These are phyloP conservation scores for Yamadazyma sp. DNA, from an alignment of 1,139 yeast species.

Conservation along the genomic window DNA sequence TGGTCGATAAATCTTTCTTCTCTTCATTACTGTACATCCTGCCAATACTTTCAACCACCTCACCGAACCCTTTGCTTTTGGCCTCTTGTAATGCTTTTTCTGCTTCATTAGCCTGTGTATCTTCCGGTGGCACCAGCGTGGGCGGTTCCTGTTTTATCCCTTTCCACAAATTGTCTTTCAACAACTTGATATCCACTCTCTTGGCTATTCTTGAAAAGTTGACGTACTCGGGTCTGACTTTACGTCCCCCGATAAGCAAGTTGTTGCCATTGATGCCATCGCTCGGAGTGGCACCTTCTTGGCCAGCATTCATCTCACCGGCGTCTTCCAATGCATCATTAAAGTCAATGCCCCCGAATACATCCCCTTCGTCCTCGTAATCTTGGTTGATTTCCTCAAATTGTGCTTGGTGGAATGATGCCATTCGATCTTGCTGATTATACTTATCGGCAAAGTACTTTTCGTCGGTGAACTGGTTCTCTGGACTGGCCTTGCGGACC, in stretches of 20 bases:
- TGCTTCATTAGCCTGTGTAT: slow-evolving; percentile 11
- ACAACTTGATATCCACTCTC: slow-evolving; percentile 73
- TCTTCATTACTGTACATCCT: slow-evolving; percentile 52
- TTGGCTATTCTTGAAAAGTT: slow-evolving; percentile 81
- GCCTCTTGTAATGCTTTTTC: slow-evolving; percentile 8
- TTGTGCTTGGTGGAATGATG: slow-evolving; percentile 48
- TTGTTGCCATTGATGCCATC: slow-evolving; percentile 12
- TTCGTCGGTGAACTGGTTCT: slow-evolving; percentile 53
- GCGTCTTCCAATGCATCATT: slow-evolving; percentile 41
- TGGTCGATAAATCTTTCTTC: slow-evolving; percentile 72
- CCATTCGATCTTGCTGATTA: slow-evolving; percentile 39
- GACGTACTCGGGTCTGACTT: slow-evolving; percentile 60
- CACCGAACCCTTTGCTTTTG: slow-evolving; percentile 34
- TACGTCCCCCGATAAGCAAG: slow-evolving; percentile 38
- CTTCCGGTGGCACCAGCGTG: background rate
- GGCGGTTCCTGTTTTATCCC: slow-evolving; percentile 33
- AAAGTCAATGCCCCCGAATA: slow-evolving; percentile 44
- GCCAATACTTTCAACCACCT: slow-evolving; percentile 52
- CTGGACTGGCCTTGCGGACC: slow-evolving; percentile 13
- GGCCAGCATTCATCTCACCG: slow-evolving; percentile 17
- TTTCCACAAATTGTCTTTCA: slow-evolving; percentile 85
- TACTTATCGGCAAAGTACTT: slow-evolving; percentile 74
- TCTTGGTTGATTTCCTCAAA: slow-evolving; percentile 44
- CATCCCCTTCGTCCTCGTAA: slow-evolving; percentile 35
- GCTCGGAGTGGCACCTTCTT: slow-evolving; percentile 17